phyloP scores from a whole-genome alignment of 2,329 filamentous ascomycete genomes.

The Chalaropsis thielavioides region DNA sequence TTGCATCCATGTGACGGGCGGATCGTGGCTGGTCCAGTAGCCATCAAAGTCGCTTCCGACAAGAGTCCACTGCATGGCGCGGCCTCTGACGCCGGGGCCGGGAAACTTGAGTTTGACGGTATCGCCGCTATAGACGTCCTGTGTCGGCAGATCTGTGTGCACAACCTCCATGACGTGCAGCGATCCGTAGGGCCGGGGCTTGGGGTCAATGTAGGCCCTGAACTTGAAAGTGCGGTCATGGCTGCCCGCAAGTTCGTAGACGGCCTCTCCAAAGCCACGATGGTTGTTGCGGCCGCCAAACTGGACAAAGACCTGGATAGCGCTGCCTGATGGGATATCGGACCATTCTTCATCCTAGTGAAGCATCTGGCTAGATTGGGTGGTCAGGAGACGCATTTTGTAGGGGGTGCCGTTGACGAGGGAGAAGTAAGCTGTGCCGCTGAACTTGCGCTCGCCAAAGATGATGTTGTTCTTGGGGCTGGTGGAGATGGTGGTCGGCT shows the following conservation, averaged over 20 bases:
- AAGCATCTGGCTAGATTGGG: slow-evolving; percentile 11
- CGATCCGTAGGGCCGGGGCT: slow-evolving; percentile 1
- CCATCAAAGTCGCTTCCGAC: slow-evolving; percentile 9
- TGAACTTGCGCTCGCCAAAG: slow-evolving; percentile 11
- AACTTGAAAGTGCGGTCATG: slow-evolving; percentile 8
- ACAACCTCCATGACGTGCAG: slow-evolving; percentile 12
- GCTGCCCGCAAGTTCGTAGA: slow-evolving; percentile 8
- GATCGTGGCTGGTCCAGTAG: slow-evolving; percentile 13
- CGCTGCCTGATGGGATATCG: slow-evolving; percentile 9
- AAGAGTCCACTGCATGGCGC: slow-evolving; percentile 10
- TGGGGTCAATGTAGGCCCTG: slow-evolving; percentile 8
- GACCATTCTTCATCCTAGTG: slow-evolving; percentile 13
- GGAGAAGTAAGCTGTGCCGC: slow-evolving; percentile 10
- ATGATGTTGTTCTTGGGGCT: slow-evolving; percentile 2
- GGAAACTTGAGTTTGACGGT: slow-evolving; percentile 6
- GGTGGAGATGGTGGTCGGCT: neutral
- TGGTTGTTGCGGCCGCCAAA: slow-evolving; percentile 14
- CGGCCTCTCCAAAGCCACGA: slow-evolving; percentile 6
- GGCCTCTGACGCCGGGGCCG: slow-evolving; percentile 9
- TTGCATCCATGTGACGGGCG: slow-evolving; percentile 21
- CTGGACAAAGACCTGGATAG: slow-evolving; percentile 12
- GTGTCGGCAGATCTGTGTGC: slow-evolving; percentile 4
- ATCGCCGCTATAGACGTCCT: slow-evolving; percentile 4
- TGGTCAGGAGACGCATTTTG: slow-evolving; percentile 9
- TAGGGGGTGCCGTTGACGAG: slow-evolving; percentile 13